Conservation (phyloP, 163 green algal species). For the Smithsoniella earleae region DNA sequence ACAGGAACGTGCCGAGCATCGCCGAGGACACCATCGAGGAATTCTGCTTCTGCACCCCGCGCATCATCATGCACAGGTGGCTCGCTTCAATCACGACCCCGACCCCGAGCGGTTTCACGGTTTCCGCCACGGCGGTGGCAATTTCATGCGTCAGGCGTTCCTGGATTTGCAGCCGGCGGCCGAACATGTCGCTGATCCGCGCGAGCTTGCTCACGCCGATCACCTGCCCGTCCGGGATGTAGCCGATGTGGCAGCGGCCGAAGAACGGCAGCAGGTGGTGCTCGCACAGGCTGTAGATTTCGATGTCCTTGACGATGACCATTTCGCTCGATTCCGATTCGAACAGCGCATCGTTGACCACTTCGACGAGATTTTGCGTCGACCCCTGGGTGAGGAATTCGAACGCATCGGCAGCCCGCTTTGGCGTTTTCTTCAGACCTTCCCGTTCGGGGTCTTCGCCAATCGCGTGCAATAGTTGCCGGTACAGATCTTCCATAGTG, state of each 20-base stretch:
- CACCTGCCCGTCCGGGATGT: conserved; percentile 75
- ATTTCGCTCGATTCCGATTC: conserved; percentile 46
- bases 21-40: too few relatives aligned
- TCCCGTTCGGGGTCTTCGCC: conserved; percentile 57
- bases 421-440: conserved; percentile 59
- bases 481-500: too few relatives aligned
- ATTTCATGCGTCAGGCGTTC: conserved; percentile 80
- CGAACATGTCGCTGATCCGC: conserved; percentile 61
- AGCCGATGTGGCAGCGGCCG: conserved; percentile 76
- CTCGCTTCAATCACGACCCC: too few relatives aligned
- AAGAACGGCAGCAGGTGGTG: conserved; percentile 80
- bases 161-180: conserved; percentile 68
- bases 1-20: too few relatives aligned
- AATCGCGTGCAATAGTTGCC: conserved; percentile 48
- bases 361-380: too few relatives aligned
- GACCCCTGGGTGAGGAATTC: too few relatives aligned
- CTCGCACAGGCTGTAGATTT: conserved; percentile 65
- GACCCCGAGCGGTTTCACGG: too few relatives aligned
- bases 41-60: too few relatives aligned
- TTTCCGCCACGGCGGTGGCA: conserved; percentile 51
- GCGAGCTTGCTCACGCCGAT: conserved; percentile 88
- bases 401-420: conserved; percentile 45
- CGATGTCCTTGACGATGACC: conserved; percentile 83
- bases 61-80: too few relatives aligned
- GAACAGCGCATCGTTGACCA: too few relatives aligned